Evolutionary conservation across 345 rosid genomes (phyloP), one percentile per base, ranked within the genome.

Genomic region (Sonneratia caseolaris): DNA sequence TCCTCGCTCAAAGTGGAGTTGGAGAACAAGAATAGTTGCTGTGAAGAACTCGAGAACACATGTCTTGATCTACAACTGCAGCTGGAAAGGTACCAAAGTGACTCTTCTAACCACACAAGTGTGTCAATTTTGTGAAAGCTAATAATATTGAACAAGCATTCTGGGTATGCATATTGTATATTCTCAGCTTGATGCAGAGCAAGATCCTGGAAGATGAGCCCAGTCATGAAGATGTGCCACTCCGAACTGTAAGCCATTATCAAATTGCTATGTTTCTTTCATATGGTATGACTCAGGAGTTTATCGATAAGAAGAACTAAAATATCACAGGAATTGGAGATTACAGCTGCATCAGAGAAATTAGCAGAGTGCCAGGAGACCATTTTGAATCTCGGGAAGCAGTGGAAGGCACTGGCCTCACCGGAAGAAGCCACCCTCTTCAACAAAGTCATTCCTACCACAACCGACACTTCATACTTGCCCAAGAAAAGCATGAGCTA

Each of bases 341-440:
- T 90, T 74, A 72, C 92, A 61, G 92, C 92, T 73, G 99, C 99
- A 80, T 88, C 99, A 66, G 92, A 91, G 69, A 95, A 89, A 84
- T 80, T 95, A 75, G 97, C 97, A 0, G 97, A 95, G 81, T 95
- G 97, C 81, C 97, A 92, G 79, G 96, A 90, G 76, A 89, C 97
- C 16, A 92, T 95, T 64, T 76, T 87, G 66, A 87, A 89, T 81
- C 76, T 95, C 4, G 97, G 97, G 70, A 95, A 95, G 80, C 99
- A 95, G 81, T 79, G 90, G 66, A 90, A 86, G 78, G 92, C 90
- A 70, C 77, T 95, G 83, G 86, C 97, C 70, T 47, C 87, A 73
- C 83, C 96, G 9, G 84, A 78, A 55, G 91, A 90, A 73, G 84
- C 86, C 62, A 70, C 79, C 75, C 79, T 87, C 66, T 82, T 89